Evolutionary conservation across 2,329 filamentous ascomycete species (phyloP).

Genomic region (Alternaria viburni): DNA sequence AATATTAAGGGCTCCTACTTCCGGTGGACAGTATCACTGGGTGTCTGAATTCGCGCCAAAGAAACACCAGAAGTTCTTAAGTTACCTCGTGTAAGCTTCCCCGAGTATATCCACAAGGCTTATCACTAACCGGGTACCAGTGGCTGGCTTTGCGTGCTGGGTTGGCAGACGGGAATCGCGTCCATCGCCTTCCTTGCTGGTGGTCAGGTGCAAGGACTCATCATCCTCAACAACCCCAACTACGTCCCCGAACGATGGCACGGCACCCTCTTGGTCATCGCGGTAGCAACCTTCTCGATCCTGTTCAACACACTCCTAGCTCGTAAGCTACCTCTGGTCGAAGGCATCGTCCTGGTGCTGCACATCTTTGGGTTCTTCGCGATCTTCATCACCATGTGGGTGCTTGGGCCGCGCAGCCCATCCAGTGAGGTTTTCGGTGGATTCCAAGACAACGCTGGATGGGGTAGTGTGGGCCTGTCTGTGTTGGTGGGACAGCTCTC

Average conservation of each 20-base stretch:
- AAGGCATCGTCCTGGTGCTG: slow-evolving; percentile 55
- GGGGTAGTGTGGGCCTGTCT: slow-evolving; percentile 32
- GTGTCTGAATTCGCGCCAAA: slow-evolving; percentile 36
- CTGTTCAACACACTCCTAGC: slow-evolving; percentile 55
- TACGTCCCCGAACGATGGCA: slow-evolving; percentile 56
- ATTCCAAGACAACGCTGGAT: slow-evolving; percentile 37
- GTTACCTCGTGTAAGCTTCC: slow-evolving; percentile 17
- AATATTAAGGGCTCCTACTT: slow-evolving; percentile 29
- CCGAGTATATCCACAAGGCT: neutral
- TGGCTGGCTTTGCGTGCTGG: slow-evolving; percentile 52
- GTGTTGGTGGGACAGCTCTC: slow-evolving; percentile 31
- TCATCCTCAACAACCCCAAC: slow-evolving; percentile 47
- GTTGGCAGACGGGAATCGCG: slow-evolving; percentile 50
- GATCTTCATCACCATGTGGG: slow-evolving; percentile 49
- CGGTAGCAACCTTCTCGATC: slow-evolving; percentile 48
- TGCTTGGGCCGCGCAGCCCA: slow-evolving; percentile 29
- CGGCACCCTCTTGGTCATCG: slow-evolving; percentile 56
- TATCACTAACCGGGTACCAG: neutral
- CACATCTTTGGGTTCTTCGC: slow-evolving; percentile 60
- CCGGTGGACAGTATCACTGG: slow-evolving; percentile 40
- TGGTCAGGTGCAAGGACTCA: slow-evolving; percentile 41
- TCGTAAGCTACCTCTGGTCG: slow-evolving; percentile 54
- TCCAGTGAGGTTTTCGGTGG: slow-evolving; percentile 30
- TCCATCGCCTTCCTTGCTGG: slow-evolving; percentile 37
- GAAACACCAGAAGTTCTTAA: slow-evolving; percentile 30